A percentile compares a stretch with the other conserved stretches of the same genome.
Conservation (phyloP, 768 basidiomycete species). For the Lactarius psammicola region DNA sequence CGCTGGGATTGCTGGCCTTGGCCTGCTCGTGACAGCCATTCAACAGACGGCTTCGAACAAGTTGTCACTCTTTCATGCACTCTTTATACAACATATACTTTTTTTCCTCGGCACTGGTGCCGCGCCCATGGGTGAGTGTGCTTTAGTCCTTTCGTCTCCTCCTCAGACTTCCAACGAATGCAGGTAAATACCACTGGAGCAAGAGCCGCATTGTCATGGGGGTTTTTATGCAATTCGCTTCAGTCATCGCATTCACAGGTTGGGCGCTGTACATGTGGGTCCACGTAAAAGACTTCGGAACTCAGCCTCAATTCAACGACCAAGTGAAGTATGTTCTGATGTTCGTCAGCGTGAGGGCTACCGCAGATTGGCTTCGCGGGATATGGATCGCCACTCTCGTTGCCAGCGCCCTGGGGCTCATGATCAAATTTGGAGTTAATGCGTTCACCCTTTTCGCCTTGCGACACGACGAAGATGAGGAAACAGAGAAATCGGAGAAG, state of each 20-base stretch:
- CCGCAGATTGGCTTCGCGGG: slow-evolving; percentile 13
- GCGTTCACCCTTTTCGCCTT: not conserved
- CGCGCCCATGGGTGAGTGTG: slow-evolving; percentile 14
- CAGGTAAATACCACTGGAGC: slow-evolving; percentile 24
- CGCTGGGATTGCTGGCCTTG: slow-evolving; percentile 15
- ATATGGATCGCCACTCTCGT: slow-evolving; percentile 15
- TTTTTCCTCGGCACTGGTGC: slow-evolving; percentile 22
- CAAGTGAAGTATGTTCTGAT: slow-evolving; percentile 17
- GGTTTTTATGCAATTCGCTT: slow-evolving; percentile 1
- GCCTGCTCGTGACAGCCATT: slow-evolving; percentile 22
- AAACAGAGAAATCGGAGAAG: no score
- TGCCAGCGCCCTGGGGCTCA: slow-evolving; percentile 9
- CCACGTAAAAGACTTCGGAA: not conserved
- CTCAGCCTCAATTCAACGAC: not conserved
- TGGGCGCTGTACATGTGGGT: slow-evolving; percentile 23
- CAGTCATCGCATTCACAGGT: slow-evolving; percentile 3
- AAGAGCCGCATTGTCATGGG: slow-evolving; percentile 15
- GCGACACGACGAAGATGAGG: not conserved
- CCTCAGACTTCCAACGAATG: not conserved
- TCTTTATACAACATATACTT: slow-evolving; percentile 21
- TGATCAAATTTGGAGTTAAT: not conserved
- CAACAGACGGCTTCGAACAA: not conserved
- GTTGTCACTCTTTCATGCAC: slow-evolving; percentile 17
- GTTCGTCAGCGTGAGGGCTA: slow-evolving; percentile 14
- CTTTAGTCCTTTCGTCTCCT: not conserved